These are phyloP conservation scores for Myxozyma nipponensis DNA, from an alignment of 805 yeast genomes.

Conservation along the genomic window DNA sequence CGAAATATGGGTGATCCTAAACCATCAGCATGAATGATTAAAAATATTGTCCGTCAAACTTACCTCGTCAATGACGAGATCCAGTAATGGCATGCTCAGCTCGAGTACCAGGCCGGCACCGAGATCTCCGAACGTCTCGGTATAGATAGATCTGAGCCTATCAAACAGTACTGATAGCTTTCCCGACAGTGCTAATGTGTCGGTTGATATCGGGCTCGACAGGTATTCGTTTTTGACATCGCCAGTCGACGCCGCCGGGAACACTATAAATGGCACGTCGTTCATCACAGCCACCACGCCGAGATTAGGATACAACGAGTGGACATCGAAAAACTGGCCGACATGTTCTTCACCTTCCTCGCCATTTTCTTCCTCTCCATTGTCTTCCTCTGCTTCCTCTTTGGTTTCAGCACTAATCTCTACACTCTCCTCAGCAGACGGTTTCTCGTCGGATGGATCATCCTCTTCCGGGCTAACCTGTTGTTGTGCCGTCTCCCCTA, in stretches of 20 bases:
- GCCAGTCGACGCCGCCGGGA: conserved; percentile 12
- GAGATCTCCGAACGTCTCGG: neutral
- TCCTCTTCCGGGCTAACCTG: too few species aligned
- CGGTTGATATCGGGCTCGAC: conserved; percentile 5
- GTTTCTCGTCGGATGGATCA: too few species aligned
- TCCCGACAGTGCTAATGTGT: conserved; percentile 2
- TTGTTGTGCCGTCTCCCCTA: too few species aligned
- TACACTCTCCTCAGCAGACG: too few species aligned
- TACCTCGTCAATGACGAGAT: conserved; percentile 18
- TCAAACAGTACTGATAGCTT: conserved; percentile 17
- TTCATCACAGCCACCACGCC: conserved; percentile 5
- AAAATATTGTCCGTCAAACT: neutral
- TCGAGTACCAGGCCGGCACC: conserved; percentile 5
- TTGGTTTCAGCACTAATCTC: too few species aligned
- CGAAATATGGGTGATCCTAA: conserved; percentile 18
- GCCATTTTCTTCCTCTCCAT: neutral
- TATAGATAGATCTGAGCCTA: conserved; percentile 8
- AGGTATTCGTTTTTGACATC: neutral
- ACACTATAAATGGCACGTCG: conserved; percentile 8
- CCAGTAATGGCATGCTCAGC: conserved; percentile 14
- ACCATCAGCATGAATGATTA: neutral
- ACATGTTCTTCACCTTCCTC: neutral
- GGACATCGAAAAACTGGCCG: neutral
- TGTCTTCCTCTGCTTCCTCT: neutral
- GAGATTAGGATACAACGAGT: conserved; percentile 9